These are phyloP conservation scores for Arthrobotrys megalospora DNA, from an alignment of 2,329 filamentous ascomycete genomes.

Conservation along the genomic window DNA sequence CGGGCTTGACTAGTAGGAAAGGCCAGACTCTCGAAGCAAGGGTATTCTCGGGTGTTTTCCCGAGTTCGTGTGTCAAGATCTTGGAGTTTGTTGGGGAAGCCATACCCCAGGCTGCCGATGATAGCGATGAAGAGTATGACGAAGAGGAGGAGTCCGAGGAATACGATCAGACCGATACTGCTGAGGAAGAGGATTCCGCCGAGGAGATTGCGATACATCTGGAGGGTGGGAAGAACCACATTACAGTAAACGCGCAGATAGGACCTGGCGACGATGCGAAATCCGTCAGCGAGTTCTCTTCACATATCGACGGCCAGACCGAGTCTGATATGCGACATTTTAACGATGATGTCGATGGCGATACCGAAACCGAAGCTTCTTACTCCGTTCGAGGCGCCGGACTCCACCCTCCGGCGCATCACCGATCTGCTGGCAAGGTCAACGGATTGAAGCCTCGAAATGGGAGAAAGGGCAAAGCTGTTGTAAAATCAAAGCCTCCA, in stretches of 20 bases:
- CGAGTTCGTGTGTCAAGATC: conserved; percentile 92
- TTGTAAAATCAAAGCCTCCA: conserved; percentile 65
- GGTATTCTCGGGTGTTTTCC: conserved; percentile 99
- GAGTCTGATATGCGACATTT: conserved; percentile 57
- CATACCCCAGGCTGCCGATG: conserved; percentile 67
- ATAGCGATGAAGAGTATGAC: conserved; percentile 72
- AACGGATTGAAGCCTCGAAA: conserved; percentile 48
- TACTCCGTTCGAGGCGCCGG: conserved; percentile 55
- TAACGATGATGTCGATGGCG: conserved; percentile 59
- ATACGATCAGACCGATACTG: conserved; percentile 64
- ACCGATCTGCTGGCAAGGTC: conserved; percentile 55
- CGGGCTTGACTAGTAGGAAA: conserved; percentile 89
- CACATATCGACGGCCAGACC: conserved; percentile 39
- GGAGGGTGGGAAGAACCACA: conserved; percentile 55
- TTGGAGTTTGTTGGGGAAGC: conserved; percentile 83
- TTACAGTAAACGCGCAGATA: conserved; percentile 56
- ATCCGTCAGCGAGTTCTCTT: conserved; percentile 59
- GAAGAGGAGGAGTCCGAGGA: conserved; percentile 68
- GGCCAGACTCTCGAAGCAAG: conserved; percentile 94
- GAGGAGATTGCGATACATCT: conserved; percentile 61
- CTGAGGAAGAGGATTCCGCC: conserved; percentile 65
- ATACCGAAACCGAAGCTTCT: conserved; percentile 60
- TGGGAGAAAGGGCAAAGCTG: conserved; percentile 26
- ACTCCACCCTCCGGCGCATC: conserved; percentile 55
- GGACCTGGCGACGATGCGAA: conserved; percentile 48